A percentile compares a stretch with the other conserved stretches of the same genome.
These are phyloP conservation scores for Pelagophyceae sp. DNA, from an alignment of 352 stramenopile species.

Conservation along the genomic window DNA sequence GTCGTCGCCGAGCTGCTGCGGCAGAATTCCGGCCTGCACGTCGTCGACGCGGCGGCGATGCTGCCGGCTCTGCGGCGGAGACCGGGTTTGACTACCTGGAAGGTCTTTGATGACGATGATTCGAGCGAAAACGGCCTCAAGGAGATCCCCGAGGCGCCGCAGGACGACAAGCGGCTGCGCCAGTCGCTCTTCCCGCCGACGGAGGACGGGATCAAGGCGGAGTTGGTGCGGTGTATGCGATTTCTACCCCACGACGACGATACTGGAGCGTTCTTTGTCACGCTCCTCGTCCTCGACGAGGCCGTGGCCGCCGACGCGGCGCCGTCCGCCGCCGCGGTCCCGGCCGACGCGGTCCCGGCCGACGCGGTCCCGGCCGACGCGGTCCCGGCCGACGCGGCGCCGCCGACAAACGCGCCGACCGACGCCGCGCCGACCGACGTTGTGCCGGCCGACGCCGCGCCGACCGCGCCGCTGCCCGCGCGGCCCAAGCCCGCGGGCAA, in stretches of 20 bases:
- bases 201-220: not conserved
- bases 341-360: not conserved
- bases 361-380: not conserved
- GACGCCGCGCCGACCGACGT: too few species aligned
- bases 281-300: slow-evolving; percentile 64
- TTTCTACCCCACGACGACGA: slow-evolving; percentile 95
- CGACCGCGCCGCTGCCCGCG: too few species aligned
- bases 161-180: slow-evolving; percentile 44
- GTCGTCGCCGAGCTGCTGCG: slow-evolving; percentile 91
- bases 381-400: not conserved
- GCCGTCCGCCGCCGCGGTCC: not conserved
- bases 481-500: not conserved
- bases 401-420: not conserved
- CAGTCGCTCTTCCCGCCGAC: slow-evolving; percentile 25
- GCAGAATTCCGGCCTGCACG: slow-evolving; percentile 65
- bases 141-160: slow-evolving; percentile 54
- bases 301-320: not conserved
- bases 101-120: slow-evolving; percentile 79
- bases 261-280: slow-evolving; percentile 98
- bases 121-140: slow-evolving; percentile 48
- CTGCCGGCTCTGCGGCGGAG: slow-evolving; percentile 67
- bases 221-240: slow-evolving; percentile 87
- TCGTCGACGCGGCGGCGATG: slow-evolving; percentile 64
- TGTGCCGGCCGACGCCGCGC: too few species aligned
- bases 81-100: slow-evolving; percentile 78